Base-by-base conservation (phyloP, 164 flowering plant genomes). In the Dillenia suffruticosa region DNA sequence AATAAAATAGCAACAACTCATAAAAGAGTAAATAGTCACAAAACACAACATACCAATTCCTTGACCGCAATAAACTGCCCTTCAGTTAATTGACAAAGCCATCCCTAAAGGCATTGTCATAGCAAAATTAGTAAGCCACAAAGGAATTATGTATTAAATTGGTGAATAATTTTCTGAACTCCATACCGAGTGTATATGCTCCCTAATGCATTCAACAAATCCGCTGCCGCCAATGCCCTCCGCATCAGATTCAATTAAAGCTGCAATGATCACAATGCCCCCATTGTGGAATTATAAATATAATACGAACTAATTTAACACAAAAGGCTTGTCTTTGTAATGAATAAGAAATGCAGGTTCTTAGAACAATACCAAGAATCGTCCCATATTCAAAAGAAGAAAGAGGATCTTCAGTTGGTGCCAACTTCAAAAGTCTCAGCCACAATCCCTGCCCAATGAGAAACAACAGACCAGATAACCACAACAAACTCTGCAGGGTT, bases 181-280 rank as follows among this genome's bases (percentile, higher is more conserved):
- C 76, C 91, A 49, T 76, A 94, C 99, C 24, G 96, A 77, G 74
- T 87, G 80, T 73, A 95, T 88, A 70, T 95, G 99, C 74, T 95
- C 99, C 66, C 97, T 85, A 64, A 95, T 95, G 75, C 99, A 95
- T 71, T 92, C 99, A 68, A 95, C 85, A 81, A 95, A 95, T 14
- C 97, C 99, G 72, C 99, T 95, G 9, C 99, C 99, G 48, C 99
- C 99, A 85, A 95, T 95, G 3, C 99, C 99, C 77, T 95, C 99
- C 0, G 99, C 99, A 77, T 95, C 99, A 70, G 94, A 92, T 78
- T 95, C 97, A 49, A 95, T 95, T 62, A 95, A 80, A 65, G 99
- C 99, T 91, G 90, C 70, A 77, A 72, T 26, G 15, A 9, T 44
- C 13, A 52, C 15, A 56, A 9, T 51, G 8, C 46, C 10, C 24